A percentile compares a stretch with the other conserved stretches of the same genome.
phyloP scores from a whole-genome alignment of 2,329 filamentous ascomycete species.

The Neonectria magnoliae region DNA sequence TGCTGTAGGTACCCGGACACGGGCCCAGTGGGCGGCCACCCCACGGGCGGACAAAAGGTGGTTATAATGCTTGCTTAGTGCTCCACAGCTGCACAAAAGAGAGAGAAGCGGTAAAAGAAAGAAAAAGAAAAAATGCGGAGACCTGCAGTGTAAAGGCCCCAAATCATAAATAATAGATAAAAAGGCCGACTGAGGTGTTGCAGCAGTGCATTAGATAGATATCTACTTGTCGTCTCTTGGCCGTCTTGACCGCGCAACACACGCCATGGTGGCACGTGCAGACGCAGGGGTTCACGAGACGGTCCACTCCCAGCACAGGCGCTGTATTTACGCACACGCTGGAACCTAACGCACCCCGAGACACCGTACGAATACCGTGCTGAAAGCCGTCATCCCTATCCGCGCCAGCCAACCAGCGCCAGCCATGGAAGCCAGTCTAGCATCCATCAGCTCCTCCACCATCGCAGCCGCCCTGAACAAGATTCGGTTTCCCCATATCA shows the following conservation, averaged over 20 bases:
- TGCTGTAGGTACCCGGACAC: background rate
- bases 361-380: background rate
- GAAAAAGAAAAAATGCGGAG: background rate
- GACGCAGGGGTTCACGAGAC: conserved; percentile 37
- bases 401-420: conserved; percentile 23
- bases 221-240: background rate
- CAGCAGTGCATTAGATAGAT: no score
- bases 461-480: conserved; percentile 12
- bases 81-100: background rate
- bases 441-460: conserved; percentile 9
- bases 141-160: no score
- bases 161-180: no score
- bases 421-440: conserved; percentile 17
- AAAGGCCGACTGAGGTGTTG: no score
- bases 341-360: background rate
- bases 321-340: background rate
- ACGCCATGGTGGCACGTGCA: conserved; percentile 40
- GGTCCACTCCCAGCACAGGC: conserved; percentile 12
- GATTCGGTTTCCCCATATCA: conserved; percentile 14
- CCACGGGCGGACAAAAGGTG: background rate
- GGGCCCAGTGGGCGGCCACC: background rate
- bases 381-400: conserved; percentile 6
- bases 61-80: background rate
- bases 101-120: background rate
- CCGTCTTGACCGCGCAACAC: conserved; percentile 6